Conservation (phyloP, 352 stramenopile species). For the Thraustotheca clavata region DNA sequence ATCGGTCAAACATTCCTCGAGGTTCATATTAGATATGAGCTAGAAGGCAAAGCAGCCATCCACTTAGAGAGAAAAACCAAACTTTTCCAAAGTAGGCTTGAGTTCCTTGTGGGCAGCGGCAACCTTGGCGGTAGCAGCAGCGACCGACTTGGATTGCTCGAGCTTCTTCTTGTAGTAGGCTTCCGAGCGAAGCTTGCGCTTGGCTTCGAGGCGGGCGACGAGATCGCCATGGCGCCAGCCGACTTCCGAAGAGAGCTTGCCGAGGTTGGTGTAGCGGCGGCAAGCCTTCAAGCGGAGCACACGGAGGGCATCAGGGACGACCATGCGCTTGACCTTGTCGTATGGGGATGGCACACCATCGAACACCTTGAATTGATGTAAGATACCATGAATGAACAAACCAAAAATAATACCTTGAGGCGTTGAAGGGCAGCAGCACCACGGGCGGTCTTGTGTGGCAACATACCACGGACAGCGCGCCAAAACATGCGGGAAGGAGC, state of each 20-base stretch:
- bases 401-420: slow-evolving; percentile 72
- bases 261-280: slow-evolving; percentile 93
- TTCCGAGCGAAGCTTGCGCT: slow-evolving; percentile 91
- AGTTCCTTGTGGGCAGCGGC: slow-evolving; percentile 73
- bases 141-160: slow-evolving; percentile 83
- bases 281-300: slow-evolving; percentile 92
- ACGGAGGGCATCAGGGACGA: slow-evolving; percentile 95
- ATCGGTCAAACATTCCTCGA: slow-evolving; percentile 3
- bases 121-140: slow-evolving; percentile 86
- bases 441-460: slow-evolving; percentile 97
- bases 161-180: slow-evolving; percentile 98
- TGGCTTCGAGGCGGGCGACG: slow-evolving; percentile 90
- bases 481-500: slow-evolving; percentile 91
- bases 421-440: slow-evolving; percentile 92
- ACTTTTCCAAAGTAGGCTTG: slow-evolving; percentile 78
- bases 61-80: slow-evolving; percentile 54
- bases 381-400: neutral
- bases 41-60: neutral
- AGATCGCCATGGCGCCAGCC: slow-evolving; percentile 97
- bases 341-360: slow-evolving; percentile 98
- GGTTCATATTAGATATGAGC: neutral
- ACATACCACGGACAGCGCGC: slow-evolving; percentile 95
- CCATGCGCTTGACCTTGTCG: slow-evolving; percentile 99
- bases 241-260: slow-evolving; percentile 91
- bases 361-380: slow-evolving; percentile 74